These are phyloP conservation scores for Cyberlindnera japonica DNA, from an alignment of 805 yeast species.

Conservation along the genomic window DNA sequence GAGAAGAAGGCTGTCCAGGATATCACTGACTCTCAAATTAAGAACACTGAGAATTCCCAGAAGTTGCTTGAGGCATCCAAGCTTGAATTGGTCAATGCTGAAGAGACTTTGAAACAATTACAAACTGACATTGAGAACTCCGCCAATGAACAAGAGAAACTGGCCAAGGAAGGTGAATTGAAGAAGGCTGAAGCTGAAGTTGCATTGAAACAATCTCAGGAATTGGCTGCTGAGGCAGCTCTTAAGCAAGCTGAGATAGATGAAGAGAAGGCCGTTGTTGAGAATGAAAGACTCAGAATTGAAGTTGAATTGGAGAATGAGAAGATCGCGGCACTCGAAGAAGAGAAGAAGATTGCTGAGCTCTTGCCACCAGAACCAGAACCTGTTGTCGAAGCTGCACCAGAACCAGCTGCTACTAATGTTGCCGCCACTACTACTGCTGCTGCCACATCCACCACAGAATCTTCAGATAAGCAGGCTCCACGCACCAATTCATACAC, in stretches of 20 bases:
- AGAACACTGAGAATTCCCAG: constrained; percentile 41
- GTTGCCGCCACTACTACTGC: constrained; percentile 6
- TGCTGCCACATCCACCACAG: not conserved
- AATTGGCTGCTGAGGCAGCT: constrained; percentile 34
- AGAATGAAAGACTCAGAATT: constrained; percentile 32
- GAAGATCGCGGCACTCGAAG: constrained; percentile 31
- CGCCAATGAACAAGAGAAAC: constrained; percentile 30
- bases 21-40: constrained; percentile 40
- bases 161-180: constrained; percentile 30
- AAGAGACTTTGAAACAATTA: constrained; percentile 31
- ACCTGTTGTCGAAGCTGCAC: constrained; percentile 7
- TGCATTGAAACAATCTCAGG: constrained; percentile 33
- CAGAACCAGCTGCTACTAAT: not conserved
- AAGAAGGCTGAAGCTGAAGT: constrained; percentile 31
- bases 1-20: constrained; percentile 46
- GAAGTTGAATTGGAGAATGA: constrained; percentile 36
- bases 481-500: constrained; percentile 2
- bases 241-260: constrained; percentile 37
- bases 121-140: constrained; percentile 31
- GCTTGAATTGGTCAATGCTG: constrained; percentile 37
- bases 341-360: constrained; percentile 39
- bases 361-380: constrained; percentile 32
- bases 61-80: constrained; percentile 42
- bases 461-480: not conserved
- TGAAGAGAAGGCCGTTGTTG: constrained; percentile 34